Base-by-base conservation (phyloP, 768 basidiomycete genomes). In the Suillus weaverae region DNA sequence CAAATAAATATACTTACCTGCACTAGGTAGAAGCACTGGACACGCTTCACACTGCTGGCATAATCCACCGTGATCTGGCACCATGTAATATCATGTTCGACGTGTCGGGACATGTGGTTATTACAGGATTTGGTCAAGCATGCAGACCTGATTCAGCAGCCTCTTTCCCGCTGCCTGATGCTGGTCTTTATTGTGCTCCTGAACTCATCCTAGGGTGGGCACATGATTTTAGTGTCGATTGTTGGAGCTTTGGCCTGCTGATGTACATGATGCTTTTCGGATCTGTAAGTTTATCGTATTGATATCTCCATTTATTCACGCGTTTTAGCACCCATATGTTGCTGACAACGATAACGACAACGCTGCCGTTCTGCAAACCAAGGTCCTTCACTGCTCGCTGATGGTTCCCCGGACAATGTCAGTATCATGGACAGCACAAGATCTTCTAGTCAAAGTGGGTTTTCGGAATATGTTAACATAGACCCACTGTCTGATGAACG, bases 161-260 rank as follows among this genome's bases (percentile, higher is more conserved):
- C 32, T 46, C 10, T 46, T 56, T 46, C 48, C 46, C 62, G 22
- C 11, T 26, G 5, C 59, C 62, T 48, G 60, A 57, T 10, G 64
- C 63, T 38, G 51, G 64, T 38, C 70, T 69, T 48, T 85, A 82
- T 68, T 77, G 74, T 26, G 84, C 87, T 5, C 86, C 87, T 1
- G 87, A 88, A 66, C 65, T 85, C 0, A 64, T 86, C 14, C 74
- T 88, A 10, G 83, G 83, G 0, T 89, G 87, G 87, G 69, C 76
- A 18, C 81, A 85, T 61, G 83, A 85, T 66, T 75, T 70, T 30
- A 74, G 80, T 16, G 84, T 85, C 22, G 87, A 89, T 71, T 83
- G 80, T 67, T 89, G 87, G 87, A 81, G 82, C 0, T 86, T 88
- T 65, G 87, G 86, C 4, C 70, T 84, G 69, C 63, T 85, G 43